These are phyloP conservation scores for Trametes pubescens DNA, from an alignment of 1,284 basidiomycete genomes.

Conservation along the genomic window DNA sequence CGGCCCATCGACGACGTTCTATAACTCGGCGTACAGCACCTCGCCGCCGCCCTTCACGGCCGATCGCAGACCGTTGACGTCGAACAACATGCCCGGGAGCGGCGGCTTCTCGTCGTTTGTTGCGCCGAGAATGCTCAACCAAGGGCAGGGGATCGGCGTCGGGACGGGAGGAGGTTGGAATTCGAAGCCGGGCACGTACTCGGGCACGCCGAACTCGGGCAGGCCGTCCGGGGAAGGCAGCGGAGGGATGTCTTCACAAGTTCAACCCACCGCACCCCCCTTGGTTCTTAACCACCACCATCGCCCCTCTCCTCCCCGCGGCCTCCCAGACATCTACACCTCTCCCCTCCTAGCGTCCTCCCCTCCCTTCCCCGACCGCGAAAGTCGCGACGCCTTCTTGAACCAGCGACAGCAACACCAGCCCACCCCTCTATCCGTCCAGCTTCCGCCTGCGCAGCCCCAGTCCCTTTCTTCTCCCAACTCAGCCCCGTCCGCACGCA, in stretches of 20 bases:
- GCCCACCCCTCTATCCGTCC: conserved; percentile 35
- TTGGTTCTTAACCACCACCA: conserved; percentile 42
- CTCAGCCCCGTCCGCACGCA: conserved; percentile 37
- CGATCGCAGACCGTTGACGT: conserved; percentile 36
- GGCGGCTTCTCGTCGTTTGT: conserved; percentile 36
- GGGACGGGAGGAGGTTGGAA: conserved; percentile 33
- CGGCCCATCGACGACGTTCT: conserved; percentile 22
- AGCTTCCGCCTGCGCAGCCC: conserved; percentile 36
- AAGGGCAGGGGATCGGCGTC: conserved; percentile 34
- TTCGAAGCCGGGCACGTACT: conserved; percentile 32
- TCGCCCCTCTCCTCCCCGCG: conserved; percentile 41
- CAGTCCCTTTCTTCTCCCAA: conserved; percentile 40
- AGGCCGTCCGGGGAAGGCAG: conserved; percentile 32
- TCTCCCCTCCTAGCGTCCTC: conserved; percentile 35
- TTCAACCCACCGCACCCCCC: conserved; percentile 37
- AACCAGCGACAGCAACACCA: conserved; percentile 36
- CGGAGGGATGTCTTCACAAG: conserved; percentile 38
- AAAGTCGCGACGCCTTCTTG: conserved; percentile 40
- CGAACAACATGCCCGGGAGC: conserved; percentile 28
- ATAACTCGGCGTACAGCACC: conserved; percentile 30
- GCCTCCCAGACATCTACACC: conserved; percentile 40
- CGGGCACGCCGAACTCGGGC: conserved; percentile 32
- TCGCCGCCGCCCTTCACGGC: conserved; percentile 33
- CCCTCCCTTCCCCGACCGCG: conserved; percentile 39
- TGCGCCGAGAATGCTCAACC: conserved; percentile 35